Base-by-base conservation (phyloP, 441 rosid species). In the Bruguiera hainesii region DNA sequence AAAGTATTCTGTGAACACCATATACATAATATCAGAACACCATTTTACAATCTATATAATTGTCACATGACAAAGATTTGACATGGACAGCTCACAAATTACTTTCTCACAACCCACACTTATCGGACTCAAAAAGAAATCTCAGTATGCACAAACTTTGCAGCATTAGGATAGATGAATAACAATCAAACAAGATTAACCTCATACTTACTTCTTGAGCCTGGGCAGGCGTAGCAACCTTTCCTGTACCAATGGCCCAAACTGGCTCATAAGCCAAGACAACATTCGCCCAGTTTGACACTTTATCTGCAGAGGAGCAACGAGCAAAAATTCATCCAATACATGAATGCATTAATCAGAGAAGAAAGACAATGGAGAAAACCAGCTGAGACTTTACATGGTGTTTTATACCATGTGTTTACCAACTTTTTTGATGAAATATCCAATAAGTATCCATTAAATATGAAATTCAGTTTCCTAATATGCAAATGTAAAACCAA, bases 231-330 rank as follows among this genome's bases (percentile, higher is more conserved):
- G 89, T 71, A 66, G 96, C 96, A 75, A 87, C 96, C 82, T 89
- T 89, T 60, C 90, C 96, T 0, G 92, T 89, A 64, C 96, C 96
- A 70, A 89, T 87, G 68, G 96, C 92, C 96, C 96, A 89, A 58
- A 89, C 92, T 64, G 92, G 96, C 74, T 89, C 92, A 74, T 85
- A 89, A 62, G 96, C 92, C 69, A 85, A 63, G 72, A 89, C 96
- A 62, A 89, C 81, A 73, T 84, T 74, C 11, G 49, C 73, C 96
- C 96, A 89, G 64, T 77, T 71, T 30, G 82, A 67, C 33, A 84
- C 48, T 63, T 79, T 82, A 11, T 77, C 95, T 88, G 82, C 80
- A 65, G 4, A 53, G 56, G 15, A 66, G 48, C 48, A 42, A 42
- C 3, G 15, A 13, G 18, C 4, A 13, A 39, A 39, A 42, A 42